Evolutionary conservation across 257 asterid species (phyloP).

Genomic region (Nyctanthes arbortristis): DNA sequence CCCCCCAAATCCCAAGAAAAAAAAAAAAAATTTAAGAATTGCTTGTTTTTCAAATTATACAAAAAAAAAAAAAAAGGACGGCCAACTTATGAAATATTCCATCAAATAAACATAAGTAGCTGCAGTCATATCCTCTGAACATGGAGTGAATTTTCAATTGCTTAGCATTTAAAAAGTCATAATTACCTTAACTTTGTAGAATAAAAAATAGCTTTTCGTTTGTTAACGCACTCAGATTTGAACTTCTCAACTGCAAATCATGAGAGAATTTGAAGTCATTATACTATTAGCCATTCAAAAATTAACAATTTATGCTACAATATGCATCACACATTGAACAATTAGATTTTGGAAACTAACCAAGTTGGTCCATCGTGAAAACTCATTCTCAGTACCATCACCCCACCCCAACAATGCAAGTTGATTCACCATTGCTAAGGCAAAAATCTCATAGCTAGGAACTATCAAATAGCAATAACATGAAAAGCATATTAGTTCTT

Average conservation of each 20-base stretch:
- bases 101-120: no score
- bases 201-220: slow-evolving; percentile 89
- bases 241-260: slow-evolving; percentile 71
- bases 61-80: no score
- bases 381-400: slow-evolving; percentile 94
- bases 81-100: no score
- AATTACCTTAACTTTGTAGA: slow-evolving; percentile 80
- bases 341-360: slow-evolving; percentile 44
- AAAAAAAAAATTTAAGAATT: no score
- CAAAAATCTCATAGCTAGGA: slow-evolving; percentile 84
- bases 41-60: no score
- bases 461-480: slow-evolving; percentile 51
- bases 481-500: slow-evolving; percentile 21
- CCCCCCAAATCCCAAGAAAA: no score
- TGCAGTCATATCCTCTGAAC: no score
- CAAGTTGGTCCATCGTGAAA: slow-evolving; percentile 79
- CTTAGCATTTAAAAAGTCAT: no score
- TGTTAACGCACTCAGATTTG: slow-evolving; percentile 89
- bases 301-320: slow-evolving; percentile 25
- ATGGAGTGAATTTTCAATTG: no score
- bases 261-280: slow-evolving; percentile 23
- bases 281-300: not conserved
- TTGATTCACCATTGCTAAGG: slow-evolving; percentile 91
- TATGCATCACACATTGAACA: slow-evolving; percentile 18
- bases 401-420: slow-evolving; percentile 98